These are phyloP conservation scores for Dillenia suffruticosa DNA, from an alignment of 164 flowering plant genomes.

Conservation along the genomic window DNA sequence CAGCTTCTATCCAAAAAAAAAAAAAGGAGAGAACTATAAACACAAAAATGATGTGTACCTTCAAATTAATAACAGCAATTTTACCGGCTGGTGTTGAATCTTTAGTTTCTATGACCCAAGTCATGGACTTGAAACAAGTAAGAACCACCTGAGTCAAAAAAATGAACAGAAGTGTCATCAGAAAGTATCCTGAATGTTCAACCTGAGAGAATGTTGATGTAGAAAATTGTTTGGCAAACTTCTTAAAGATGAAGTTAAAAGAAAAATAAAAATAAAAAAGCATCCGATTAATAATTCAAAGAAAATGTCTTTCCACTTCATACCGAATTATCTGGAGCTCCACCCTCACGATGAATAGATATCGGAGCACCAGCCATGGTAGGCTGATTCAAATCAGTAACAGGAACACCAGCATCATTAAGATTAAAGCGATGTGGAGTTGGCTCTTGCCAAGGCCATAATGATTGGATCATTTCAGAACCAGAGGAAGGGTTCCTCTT, in stretches of 20 bases:
- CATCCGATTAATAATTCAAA: too few species aligned
- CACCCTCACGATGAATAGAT: conserved; percentile 22
- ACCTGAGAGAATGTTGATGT: not conserved
- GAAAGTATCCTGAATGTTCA: not conserved
- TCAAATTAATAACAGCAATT: conserved; percentile 44
- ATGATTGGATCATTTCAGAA: conserved; percentile 18
- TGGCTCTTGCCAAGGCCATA: conserved; percentile 40
- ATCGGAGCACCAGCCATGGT: conserved; percentile 17
- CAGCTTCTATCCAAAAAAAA: too few species aligned
- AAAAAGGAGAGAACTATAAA: too few species aligned
- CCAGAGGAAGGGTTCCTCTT: conserved; percentile 9
- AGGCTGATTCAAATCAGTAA: conserved; percentile 13
- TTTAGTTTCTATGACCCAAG: conserved; percentile 50
- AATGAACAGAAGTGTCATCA: not conserved
- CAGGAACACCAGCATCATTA: conserved; percentile 18
- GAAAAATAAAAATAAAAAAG: too few species aligned
- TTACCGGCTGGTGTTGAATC: conserved; percentile 29
- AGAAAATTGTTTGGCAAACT: not conserved
- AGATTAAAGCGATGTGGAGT: conserved; percentile 8
- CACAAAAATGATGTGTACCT: conserved; percentile 27
- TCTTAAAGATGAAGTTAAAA: too few species aligned
- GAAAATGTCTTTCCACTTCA: not conserved
- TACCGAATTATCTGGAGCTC: conserved; percentile 38
- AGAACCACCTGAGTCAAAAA: conserved; percentile 21
- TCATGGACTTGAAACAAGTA: conserved; percentile 52